Evolutionary conservation across 805 yeast species (phyloP), one percentile per base, ranked within the genome.

Genomic region (Candida tallmaniae): DNA sequence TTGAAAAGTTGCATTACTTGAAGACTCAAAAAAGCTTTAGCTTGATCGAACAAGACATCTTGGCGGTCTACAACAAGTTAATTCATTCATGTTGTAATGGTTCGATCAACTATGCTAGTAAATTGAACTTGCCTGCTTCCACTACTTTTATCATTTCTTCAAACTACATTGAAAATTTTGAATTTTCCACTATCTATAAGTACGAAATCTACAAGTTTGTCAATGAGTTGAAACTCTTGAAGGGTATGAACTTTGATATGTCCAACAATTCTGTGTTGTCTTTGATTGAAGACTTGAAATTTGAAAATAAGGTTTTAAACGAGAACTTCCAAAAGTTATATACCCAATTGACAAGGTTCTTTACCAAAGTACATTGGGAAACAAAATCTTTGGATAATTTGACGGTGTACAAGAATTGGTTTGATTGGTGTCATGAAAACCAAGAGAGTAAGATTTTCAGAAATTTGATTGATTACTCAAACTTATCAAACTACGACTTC

Each of bases 181-280:
- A 52, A 27, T 36, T 50, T 19, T 45, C 56, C 6, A 35, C 40
- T 42, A 37, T 52, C 23, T 42, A 38, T 32, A 29, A 48, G 12
- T 26, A 33, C 14, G 41, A 45, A 7, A 28, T 53, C 11, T 44
- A 40, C 22, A 32, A 47, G 10, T 45, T 34, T 23, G 32, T 48
- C n/a, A 50, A 45, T 32, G 44, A 43, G 16, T 37, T 53, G 16
- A 40, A 40, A 17, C 27, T 41, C 10, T 35, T 50, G 23, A 39
- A 36, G 21, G 13, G 42, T 6, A 32, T 35, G 40, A 30, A 29
- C 5, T 16, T 35, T 10, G 37, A 35, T 11, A 31, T 35, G 12
- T 31, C 39, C 4, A 20, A 24, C 10, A n/a, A 13, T 3, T 4
- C 10, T 5, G 16, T 37, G 2, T 16, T 29, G 10, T 15, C 22